Evolutionary conservation across 2,329 filamentous ascomycete species (phyloP).

Genomic region (Pseudogymnoascus sp.): DNA sequence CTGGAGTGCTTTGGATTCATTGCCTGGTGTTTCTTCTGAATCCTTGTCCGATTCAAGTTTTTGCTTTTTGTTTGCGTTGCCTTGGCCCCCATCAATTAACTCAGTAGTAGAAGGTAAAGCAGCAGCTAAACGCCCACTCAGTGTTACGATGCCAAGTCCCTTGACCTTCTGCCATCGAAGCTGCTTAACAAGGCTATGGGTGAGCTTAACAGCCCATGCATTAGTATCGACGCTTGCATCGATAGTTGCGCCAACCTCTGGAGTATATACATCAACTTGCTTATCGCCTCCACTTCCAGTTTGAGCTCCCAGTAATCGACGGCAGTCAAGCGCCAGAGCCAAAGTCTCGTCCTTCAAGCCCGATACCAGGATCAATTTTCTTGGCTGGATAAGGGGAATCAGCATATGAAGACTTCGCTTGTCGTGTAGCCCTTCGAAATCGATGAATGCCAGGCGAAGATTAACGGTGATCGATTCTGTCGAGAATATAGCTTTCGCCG

Average conservation of each 20-base stretch:
- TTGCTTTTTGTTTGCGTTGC: constrained; percentile 35
- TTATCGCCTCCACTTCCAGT: constrained; percentile 37
- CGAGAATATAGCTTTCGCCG: constrained; percentile 64
- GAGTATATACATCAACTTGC: constrained; percentile 68
- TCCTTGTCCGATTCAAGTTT: constrained; percentile 30
- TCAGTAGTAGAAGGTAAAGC: constrained; percentile 30
- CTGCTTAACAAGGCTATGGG: constrained; percentile 72
- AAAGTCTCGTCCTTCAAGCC: constrained; percentile 72
- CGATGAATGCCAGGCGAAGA: constrained; percentile 75
- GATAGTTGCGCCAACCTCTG: constrained; percentile 60
- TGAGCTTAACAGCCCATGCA: constrained; percentile 90
- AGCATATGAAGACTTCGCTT: constrained; percentile 90
- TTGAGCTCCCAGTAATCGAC: constrained; percentile 49
- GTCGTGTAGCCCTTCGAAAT: constrained; percentile 88
- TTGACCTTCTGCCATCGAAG: constrained; percentile 93
- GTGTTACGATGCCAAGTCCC: constrained; percentile 82
- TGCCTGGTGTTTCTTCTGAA: constrained; percentile 16
- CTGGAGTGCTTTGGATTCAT: constrained; percentile 8
- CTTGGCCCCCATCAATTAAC: constrained; percentile 32
- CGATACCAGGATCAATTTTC: constrained; percentile 87
- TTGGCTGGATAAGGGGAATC: constrained; percentile 84
- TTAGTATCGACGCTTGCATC: constrained; percentile 97
- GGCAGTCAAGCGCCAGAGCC: constrained; percentile 70
- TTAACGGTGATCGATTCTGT: constrained; percentile 58
- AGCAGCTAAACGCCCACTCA: constrained; percentile 64